Base-by-base conservation (phyloP, 768 basidiomycete genomes). In the Cystofilobasidium capitatum region DNA sequence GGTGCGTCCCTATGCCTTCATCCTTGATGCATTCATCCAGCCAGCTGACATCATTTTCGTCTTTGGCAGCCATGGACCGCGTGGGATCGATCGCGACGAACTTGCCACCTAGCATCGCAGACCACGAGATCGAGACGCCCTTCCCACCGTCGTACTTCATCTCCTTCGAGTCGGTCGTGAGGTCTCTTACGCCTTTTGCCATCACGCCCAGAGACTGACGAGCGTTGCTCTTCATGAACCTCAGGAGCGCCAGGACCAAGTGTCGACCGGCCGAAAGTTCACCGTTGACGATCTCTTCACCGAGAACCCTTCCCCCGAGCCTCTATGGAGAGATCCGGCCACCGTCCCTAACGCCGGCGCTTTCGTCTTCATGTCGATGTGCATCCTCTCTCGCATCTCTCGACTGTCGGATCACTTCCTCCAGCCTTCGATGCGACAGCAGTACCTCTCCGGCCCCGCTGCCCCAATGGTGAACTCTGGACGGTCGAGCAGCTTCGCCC, bases 121-220 rank as follows among this genome's bases (percentile, higher is more conserved):
- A 55, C 51, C 29, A 55, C 29, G 51, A 55, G 51, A 55, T 55
- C 31, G 51, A 55, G 31, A 55, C 51, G 29, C 51, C 51, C 29
- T 55, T 55, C 14, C 2, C 8, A 10, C 51, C 29, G 51, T 42
- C 40, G 40, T 10, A 10, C 10, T 10, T 10, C 10, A 42, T 42
- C 40, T 42, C 20, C 10, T 10, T 10, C 10, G 10, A 42, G 40
- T 42, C 40, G 40, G n/a, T n/a, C n/a, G n/a, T n/a, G n/a, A n/a
- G n/a, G n/a, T n/a, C n/a, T n/a, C n/a, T n/a, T n/a, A n/a, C n/a
- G n/a, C n/a, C n/a, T n/a, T n/a, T n/a, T n/a, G n/a, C n/a, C n/a
- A n/a, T n/a, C n/a, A n/a, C n/a, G n/a, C n/a, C n/a, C n/a, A n/a
- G n/a, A n/a, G n/a, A n/a, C n/a, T n/a, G n/a, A n/a, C n/a, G n/a